phyloP scores from a whole-genome alignment of 306 rosid genomes.

The Biancaea sappan region DNA sequence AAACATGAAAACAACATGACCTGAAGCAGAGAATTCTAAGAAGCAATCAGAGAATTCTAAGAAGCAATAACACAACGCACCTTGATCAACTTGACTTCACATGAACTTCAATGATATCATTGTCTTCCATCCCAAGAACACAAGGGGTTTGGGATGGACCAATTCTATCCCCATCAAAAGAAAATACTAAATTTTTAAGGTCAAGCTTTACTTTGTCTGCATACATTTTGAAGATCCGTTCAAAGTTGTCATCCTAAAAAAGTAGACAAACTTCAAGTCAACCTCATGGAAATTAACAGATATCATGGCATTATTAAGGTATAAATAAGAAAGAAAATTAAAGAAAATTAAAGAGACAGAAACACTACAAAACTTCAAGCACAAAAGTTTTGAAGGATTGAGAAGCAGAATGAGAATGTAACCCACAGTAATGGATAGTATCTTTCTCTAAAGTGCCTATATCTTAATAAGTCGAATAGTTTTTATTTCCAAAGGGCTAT shows the following conservation, averaged over 20 bases:
- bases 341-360: neutral
- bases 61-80: constrained; percentile 37
- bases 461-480: neutral
- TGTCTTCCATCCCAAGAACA: constrained; percentile 79
- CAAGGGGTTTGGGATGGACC: constrained; percentile 65
- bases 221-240: constrained; percentile 72
- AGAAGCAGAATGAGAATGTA: neutral
- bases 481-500: neutral
- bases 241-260: constrained; percentile 83
- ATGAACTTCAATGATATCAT: constrained; percentile 83
- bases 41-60: constrained; percentile 23
- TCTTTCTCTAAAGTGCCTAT: neutral
- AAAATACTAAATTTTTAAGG: constrained; percentile 52
- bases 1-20: constrained; percentile 15
- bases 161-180: constrained; percentile 87
- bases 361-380: neutral
- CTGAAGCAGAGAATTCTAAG: neutral
- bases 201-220: constrained; percentile 71
- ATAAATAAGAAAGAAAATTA: no score
- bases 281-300: neutral
- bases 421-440: neutral
- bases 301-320: neutral
- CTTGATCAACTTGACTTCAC: constrained; percentile 58
- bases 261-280: neutral
- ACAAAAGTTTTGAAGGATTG: neutral